Evolutionary conservation across 192 early-diverging fungal genomes (phyloP).

Genomic region (Geranomyces variabilis): DNA sequence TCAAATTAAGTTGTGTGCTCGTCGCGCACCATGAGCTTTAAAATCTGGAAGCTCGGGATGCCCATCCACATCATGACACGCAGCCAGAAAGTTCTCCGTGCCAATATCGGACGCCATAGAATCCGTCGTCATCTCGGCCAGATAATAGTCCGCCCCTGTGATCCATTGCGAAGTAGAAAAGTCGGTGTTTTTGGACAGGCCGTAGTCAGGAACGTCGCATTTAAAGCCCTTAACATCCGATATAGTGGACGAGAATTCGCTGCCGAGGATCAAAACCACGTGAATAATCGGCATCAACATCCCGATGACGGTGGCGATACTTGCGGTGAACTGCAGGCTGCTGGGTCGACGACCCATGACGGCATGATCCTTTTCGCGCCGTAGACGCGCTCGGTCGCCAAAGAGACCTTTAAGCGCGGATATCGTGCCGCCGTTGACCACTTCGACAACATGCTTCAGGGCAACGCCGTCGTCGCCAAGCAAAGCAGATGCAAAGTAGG

Average conservation of each 20-base stretch:
- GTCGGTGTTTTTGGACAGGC: neutral
- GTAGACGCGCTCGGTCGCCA: neutral
- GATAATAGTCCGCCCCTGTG: neutral
- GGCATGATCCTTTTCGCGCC: neutral
- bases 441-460: neutral
- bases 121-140: neutral
- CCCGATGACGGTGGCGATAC: neutral
- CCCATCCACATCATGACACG: neutral
- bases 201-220: conserved; percentile 1
- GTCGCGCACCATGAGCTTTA: no score
- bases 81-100: neutral
- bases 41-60: neutral
- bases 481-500: neutral
- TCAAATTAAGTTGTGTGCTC: no score
- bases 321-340: neutral
- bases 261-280: neutral
- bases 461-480: neutral
- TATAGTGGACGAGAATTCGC: neutral
- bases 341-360: neutral
- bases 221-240: neutral
- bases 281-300: neutral
- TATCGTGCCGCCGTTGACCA: neutral
- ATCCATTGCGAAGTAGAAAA: neutral
- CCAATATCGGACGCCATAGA: neutral
- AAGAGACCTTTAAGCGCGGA: neutral